Evolutionary conservation across 768 basidiomycete genomes (phyloP).

Genomic region (Lanmaoa pseudosensibilis): DNA sequence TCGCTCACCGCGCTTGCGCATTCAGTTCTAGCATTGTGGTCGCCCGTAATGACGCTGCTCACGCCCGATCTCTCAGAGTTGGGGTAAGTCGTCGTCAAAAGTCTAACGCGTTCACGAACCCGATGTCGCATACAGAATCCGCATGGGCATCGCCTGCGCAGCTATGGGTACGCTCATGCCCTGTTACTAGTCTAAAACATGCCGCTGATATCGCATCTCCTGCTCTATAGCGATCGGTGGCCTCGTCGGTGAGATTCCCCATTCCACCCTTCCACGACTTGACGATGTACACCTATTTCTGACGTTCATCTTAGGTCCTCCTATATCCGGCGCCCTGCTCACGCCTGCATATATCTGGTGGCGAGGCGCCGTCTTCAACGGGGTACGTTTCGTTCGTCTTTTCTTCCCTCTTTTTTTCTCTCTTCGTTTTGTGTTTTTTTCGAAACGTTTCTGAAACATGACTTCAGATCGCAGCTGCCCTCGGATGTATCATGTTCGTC

Average conservation of each 20-base stretch:
- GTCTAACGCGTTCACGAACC: not conserved
- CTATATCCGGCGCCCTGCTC: slow-evolving; percentile 58
- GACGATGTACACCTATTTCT: no score
- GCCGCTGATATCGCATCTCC: not conserved
- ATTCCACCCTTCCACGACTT: no score
- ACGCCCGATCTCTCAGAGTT: slow-evolving; percentile 52
- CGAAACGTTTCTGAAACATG: no score
- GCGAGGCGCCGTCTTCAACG: slow-evolving; percentile 55
- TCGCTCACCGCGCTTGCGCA: not conserved
- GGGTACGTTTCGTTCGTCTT: slow-evolving; percentile 27
- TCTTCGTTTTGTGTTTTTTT: no score
- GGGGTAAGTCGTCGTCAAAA: slow-evolving; percentile 34
- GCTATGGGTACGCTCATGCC: slow-evolving; percentile 37
- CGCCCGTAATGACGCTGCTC: slow-evolving; percentile 45
- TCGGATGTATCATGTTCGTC: slow-evolving; percentile 29
- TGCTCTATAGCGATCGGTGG: slow-evolving; percentile 4
- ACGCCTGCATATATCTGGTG: slow-evolving; percentile 55
- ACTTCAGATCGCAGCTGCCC: slow-evolving; percentile 18
- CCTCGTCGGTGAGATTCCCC: slow-evolving; percentile 17
- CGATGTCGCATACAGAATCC: slow-evolving; percentile 25
- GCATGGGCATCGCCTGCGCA: slow-evolving; percentile 52
- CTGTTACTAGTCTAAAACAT: not conserved
- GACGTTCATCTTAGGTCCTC: slow-evolving; percentile 39
- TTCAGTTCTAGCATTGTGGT: slow-evolving; percentile 40
- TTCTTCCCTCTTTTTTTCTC: no score